A percentile compares a stretch with the other conserved stretches of the same genome.
Conservation (phyloP, 495 filamentous ascomycete genomes). For the Cetradonia linearis region DNA sequence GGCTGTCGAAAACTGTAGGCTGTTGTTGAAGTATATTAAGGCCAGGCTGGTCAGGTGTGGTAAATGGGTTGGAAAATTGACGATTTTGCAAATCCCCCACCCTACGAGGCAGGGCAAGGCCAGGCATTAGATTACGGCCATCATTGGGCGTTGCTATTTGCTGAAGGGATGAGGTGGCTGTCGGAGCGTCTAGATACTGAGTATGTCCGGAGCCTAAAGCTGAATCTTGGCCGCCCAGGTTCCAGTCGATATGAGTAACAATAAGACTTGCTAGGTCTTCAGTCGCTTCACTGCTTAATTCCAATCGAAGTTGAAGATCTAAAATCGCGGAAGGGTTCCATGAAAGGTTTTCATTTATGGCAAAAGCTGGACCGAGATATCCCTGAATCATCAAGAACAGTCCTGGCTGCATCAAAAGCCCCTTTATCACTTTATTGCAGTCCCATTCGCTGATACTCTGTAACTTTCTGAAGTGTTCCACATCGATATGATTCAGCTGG, state of each 20-base stretch:
- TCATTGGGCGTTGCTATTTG: not conserved
- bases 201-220: not conserved
- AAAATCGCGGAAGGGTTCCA: not conserved
- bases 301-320: not conserved
- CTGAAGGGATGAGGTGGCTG: not conserved
- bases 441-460: not conserved
- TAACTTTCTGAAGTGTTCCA: not conserved
- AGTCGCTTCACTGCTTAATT: not conserved
- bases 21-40: not conserved
- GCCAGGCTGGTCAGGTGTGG: not conserved
- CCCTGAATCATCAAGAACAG: not conserved
- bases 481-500: not conserved
- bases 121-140: not conserved
- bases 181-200: too few relatives aligned
- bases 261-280: not conserved
- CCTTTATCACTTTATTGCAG: not conserved
- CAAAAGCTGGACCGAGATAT: not conserved
- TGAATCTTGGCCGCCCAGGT: not conserved
- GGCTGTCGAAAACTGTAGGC: not conserved
- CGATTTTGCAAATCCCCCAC: not conserved
- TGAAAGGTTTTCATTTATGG: not conserved
- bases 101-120: not conserved
- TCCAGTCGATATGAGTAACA: not conserved
- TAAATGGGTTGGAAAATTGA: not conserved
- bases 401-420: not conserved